These are phyloP conservation scores for Wallacemonas collosoma DNA, from an alignment of 208 protist genomes.

Conservation along the genomic window DNA sequence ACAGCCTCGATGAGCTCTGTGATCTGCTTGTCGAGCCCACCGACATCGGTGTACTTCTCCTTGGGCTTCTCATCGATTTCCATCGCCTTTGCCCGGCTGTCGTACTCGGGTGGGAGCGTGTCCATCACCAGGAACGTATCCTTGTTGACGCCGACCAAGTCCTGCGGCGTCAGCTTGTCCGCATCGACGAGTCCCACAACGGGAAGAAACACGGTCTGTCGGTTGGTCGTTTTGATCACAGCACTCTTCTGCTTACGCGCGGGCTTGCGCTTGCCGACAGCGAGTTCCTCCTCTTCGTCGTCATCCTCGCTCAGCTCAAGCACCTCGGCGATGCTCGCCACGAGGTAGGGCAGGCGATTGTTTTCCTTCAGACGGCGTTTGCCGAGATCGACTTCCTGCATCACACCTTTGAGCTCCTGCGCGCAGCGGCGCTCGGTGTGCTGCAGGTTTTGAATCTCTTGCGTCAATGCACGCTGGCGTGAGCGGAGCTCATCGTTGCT, in stretches of 20 bases:
- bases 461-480: conserved; percentile 49
- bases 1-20: conserved; percentile 98
- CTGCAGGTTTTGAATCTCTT: conserved; percentile 75
- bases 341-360: conserved; percentile 88
- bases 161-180: conserved; percentile 96
- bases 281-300: conserved; percentile 69
- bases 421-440: conserved; percentile 52
- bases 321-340: conserved; percentile 85
- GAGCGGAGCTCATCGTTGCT: conserved; percentile 75
- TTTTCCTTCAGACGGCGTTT: conserved; percentile 80
- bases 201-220: conserved; percentile 99
- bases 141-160: conserved; percentile 99
- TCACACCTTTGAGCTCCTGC: conserved; percentile 54
- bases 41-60: conserved; percentile 99
- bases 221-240: conserved; percentile 99
- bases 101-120: conserved; percentile 99
- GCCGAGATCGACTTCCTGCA: conserved; percentile 64
- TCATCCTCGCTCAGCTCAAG: conserved; percentile 84
- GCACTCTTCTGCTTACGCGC: conserved; percentile 94
- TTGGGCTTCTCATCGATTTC: conserved; percentile 99
- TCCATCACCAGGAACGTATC: conserved; percentile 99
- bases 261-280: conserved; percentile 64
- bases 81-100: conserved; percentile 99
- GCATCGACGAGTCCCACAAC: conserved; percentile 99
- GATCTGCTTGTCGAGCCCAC: conserved; percentile 99